A percentile compares a stretch with the other conserved stretches of the same genome.
Conservation (phyloP, 768 basidiomycete genomes). For the Mycena amicta region DNA sequence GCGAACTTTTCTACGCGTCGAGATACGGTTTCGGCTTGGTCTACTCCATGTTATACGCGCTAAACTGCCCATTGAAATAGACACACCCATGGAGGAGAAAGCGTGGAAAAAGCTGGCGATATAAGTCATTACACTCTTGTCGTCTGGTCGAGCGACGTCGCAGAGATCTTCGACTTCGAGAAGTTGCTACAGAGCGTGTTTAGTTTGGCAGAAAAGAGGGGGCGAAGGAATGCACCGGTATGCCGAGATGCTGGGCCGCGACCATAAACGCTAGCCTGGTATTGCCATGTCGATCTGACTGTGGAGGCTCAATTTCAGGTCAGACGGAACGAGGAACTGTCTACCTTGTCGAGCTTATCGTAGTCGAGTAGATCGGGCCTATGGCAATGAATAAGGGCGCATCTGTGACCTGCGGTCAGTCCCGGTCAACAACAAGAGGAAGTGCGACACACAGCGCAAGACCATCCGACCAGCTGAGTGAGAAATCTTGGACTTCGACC, state of each 20-base stretch:
- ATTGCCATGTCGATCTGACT: constrained; percentile 81
- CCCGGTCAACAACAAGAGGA: constrained; percentile 12
- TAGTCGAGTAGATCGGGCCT: constrained; percentile 95
- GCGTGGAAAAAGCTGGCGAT: constrained; percentile 98
- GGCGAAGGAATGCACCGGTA: constrained; percentile 66
- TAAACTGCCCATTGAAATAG: constrained; percentile 4
- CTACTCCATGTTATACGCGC: constrained; percentile 40
- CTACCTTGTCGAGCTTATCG: constrained; percentile 79
- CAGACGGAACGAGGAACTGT: constrained; percentile 17
- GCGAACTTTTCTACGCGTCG: constrained; percentile 95
- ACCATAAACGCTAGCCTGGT: constrained; percentile 86
- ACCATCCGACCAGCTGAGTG: constrained; percentile 91
- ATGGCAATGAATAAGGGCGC: constrained; percentile 96
- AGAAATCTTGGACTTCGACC: constrained; percentile 93
- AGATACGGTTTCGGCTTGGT: constrained; percentile 93
- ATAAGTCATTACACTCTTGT: constrained; percentile 97
- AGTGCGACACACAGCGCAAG: constrained; percentile 75
- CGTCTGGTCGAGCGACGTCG: constrained; percentile 86
- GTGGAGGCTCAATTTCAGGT: neutral
- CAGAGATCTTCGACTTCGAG: constrained; percentile 96
- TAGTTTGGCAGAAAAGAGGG: neutral
- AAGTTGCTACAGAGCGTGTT: constrained; percentile 62
- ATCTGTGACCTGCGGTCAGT: constrained; percentile 49
- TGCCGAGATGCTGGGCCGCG: constrained; percentile 85
- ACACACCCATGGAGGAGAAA: constrained; percentile 92